Percentiles rank a stretch among this genome's conserved stretches.
Evolutionary conservation across 2,329 filamentous ascomycete genomes (phyloP).

Genomic region (Fusarium nematophilum): DNA sequence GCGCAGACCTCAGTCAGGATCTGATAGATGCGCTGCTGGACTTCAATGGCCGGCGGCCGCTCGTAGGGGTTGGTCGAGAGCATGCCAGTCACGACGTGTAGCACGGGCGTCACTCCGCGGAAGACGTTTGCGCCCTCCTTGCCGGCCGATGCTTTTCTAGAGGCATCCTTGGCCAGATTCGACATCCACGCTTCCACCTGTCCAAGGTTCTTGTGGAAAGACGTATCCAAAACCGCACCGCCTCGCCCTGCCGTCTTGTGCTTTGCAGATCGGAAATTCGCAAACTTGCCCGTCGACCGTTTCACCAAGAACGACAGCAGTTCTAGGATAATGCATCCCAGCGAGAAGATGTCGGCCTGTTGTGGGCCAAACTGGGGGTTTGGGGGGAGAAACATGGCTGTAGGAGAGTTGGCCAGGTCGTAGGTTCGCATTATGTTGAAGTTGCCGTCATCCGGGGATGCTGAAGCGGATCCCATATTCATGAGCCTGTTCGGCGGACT

Average conservation of each 20-base stretch:
- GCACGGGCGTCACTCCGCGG: slow-evolving; percentile 62
- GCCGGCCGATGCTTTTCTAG: slow-evolving; percentile 54
- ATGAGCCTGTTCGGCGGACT: slow-evolving; percentile 50
- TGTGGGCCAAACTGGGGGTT: slow-evolving; percentile 62
- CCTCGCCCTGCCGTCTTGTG: slow-evolving; percentile 69
- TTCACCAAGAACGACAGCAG: slow-evolving; percentile 77
- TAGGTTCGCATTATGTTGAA: slow-evolving; percentile 51
- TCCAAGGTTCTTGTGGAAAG: slow-evolving; percentile 77
- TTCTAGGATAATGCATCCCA: slow-evolving; percentile 79
- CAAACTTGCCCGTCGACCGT: slow-evolving; percentile 73
- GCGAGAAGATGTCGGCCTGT: slow-evolving; percentile 77
- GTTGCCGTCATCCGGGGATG: slow-evolving; percentile 50
- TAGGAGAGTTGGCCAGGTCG: slow-evolving; percentile 41
- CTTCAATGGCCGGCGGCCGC: slow-evolving; percentile 63
- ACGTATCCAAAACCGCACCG: slow-evolving; percentile 73
- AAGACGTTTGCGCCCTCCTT: slow-evolving; percentile 59
- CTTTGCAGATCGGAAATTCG: slow-evolving; percentile 73
- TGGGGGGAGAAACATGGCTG: slow-evolving; percentile 51
- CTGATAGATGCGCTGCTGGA: slow-evolving; percentile 63
- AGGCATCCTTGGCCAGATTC: slow-evolving; percentile 68
- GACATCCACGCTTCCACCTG: slow-evolving; percentile 78
- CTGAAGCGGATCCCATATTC: slow-evolving; percentile 43
- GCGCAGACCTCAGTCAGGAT: slow-evolving; percentile 62
- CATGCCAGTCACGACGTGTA: slow-evolving; percentile 67
- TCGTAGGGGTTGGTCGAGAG: slow-evolving; percentile 62